Percentiles rank a stretch among this genome's conserved stretches.
phyloP scores from a whole-genome alignment of 192 early-diverging fungal genomes.

The Linnemannia exigua region DNA sequence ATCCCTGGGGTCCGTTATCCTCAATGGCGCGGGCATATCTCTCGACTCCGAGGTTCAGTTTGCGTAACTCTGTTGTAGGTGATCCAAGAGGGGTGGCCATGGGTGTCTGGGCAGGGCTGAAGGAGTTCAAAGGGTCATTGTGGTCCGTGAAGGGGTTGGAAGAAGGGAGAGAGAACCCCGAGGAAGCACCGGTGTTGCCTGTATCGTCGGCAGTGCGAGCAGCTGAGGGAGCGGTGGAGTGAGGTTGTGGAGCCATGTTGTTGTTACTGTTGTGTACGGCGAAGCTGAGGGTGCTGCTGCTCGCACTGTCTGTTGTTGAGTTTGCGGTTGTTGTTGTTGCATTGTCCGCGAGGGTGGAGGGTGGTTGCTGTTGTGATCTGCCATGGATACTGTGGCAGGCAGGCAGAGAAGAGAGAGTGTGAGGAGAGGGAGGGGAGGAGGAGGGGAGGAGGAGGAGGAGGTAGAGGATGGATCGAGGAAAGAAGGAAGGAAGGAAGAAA shows the following conservation, averaged over 20 bases:
- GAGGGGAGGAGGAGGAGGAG: neutral
- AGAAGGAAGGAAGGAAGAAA: neutral
- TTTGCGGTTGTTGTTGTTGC: neutral
- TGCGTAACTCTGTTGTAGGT: conserved; percentile 20
- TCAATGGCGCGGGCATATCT: conserved; percentile 47
- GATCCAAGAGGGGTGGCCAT: conserved; percentile 38
- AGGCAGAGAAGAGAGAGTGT: neutral
- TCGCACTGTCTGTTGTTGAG: neutral
- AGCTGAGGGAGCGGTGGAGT: neutral
- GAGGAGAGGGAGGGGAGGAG: neutral
- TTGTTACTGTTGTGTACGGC: neutral
- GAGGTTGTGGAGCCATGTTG: neutral
- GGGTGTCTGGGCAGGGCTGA: conserved; percentile 31
- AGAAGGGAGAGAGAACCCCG: conserved; percentile 39
- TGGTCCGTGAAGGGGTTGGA: conserved; percentile 32
- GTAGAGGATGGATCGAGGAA: neutral
- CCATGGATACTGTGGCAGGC: neutral
- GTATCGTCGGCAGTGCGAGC: neutral
- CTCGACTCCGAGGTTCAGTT: conserved; percentile 46
- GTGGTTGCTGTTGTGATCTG: conserved; percentile 6
- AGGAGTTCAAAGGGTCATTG: conserved; percentile 19
- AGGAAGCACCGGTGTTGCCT: conserved; percentile 17
- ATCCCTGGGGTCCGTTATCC: conserved; percentile 28
- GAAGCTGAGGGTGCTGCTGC: neutral
- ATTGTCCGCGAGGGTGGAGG: neutral